Conservation (phyloP, 331 rosid genomes). For the Phaseolus coccineus region DNA sequence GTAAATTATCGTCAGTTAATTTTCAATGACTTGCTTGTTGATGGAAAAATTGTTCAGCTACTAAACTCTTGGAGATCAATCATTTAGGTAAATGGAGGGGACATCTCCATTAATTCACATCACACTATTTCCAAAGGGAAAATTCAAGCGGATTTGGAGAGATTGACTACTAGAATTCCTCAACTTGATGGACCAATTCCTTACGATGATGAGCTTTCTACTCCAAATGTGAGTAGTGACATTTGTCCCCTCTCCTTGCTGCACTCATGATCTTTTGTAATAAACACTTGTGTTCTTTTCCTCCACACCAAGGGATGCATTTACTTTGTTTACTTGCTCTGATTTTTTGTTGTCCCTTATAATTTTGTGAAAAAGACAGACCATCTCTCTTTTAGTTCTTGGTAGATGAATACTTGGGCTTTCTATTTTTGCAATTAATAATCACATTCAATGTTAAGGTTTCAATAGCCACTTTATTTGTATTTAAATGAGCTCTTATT, state of each 20-base stretch:
- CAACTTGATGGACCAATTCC: conserved; percentile 98
- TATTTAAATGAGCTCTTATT: background rate
- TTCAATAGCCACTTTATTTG: conserved; percentile 4
- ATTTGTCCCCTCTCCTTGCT: background rate
- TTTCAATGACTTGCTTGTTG: conserved; percentile 40
- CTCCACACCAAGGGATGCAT: background rate
- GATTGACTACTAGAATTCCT: conserved; percentile 76
- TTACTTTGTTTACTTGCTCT: conserved; percentile 22
- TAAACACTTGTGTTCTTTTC: conserved; percentile 28
- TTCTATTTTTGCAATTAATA: conserved; percentile 32
- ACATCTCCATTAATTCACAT: conserved; percentile 52
- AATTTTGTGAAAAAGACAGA: conserved; percentile 15
- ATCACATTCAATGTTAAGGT: background rate
- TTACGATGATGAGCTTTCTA: conserved; percentile 90
- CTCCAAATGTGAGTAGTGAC: conserved; percentile 82
- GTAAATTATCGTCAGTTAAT: conserved; percentile 26
- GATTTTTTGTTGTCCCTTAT: conserved; percentile 2
- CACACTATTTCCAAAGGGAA: conserved; percentile 51
- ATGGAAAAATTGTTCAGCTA: conserved; percentile 31
- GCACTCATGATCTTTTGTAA: conserved; percentile 15
- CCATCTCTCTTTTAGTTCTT: background rate
- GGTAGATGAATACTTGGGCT: background rate
- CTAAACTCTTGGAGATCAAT: conserved; percentile 32
- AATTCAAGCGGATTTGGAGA: conserved; percentile 45
- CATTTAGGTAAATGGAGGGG: conserved; percentile 75